Evolutionary conservation across 1,284 basidiomycete genomes (phyloP).

Genomic region (Rhodotorula sp.): DNA sequence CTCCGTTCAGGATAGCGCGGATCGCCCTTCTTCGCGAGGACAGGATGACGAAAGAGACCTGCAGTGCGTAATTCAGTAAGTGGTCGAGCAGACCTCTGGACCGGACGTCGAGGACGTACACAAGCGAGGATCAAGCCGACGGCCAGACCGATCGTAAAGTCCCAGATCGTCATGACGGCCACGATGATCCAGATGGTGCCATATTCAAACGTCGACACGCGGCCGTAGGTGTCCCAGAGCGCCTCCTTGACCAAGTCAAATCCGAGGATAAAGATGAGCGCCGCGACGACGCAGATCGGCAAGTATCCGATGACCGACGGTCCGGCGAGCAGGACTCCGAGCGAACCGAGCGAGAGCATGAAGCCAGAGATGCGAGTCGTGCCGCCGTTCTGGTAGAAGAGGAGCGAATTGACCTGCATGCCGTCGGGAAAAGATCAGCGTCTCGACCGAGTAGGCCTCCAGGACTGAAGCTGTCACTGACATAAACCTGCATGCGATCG

Average conservation of each 20-base stretch:
- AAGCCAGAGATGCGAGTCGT: constrained; percentile 79
- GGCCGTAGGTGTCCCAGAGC: constrained; percentile 89
- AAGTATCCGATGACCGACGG: constrained; percentile 83
- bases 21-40: constrained; percentile 82
- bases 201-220: constrained; percentile 62
- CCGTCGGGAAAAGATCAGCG: no score
- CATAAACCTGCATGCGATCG: constrained; percentile 22
- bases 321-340: constrained; percentile 73
- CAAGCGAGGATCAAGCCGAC: constrained; percentile 69
- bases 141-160: constrained; percentile 91
- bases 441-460: no score
- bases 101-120: constrained; percentile 40
- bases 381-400: constrained; percentile 95
- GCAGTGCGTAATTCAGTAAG: not conserved
- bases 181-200: constrained; percentile 57
- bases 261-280: constrained; percentile 92
- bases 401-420: constrained; percentile 75
- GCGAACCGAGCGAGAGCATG: constrained; percentile 76
- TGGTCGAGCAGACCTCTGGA: not conserved
- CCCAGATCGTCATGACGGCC: constrained; percentile 86
- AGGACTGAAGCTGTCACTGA: not conserved
- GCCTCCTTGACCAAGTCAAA: constrained; percentile 94
- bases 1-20: constrained; percentile 55
- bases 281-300: constrained; percentile 60
- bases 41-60: constrained; percentile 89